These are phyloP conservation scores for Ilyonectria mors-panacis DNA, from an alignment of 2,329 filamentous ascomycete genomes.

Conservation along the genomic window DNA sequence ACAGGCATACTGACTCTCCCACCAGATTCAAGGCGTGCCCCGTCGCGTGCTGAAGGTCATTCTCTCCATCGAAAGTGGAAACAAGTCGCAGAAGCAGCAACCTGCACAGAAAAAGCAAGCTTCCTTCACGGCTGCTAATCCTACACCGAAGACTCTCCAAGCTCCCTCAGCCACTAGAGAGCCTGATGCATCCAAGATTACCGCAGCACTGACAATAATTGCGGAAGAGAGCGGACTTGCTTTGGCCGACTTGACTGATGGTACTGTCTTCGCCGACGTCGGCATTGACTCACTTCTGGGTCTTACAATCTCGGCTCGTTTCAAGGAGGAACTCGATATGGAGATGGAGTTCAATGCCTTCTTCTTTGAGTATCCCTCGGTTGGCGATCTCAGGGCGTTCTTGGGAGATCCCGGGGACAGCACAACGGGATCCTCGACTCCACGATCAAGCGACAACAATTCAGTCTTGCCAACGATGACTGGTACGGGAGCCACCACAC, in stretches of 20 bases:
- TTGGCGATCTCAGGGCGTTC: slow-evolving; percentile 66
- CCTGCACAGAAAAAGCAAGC: background rate
- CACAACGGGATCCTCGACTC: slow-evolving; percentile 26
- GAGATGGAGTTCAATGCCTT: slow-evolving; percentile 68
- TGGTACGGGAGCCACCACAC: slow-evolving; percentile 11
- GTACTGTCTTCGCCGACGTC: slow-evolving; percentile 69
- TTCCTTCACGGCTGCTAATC: background rate
- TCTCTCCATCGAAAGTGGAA: slow-evolving; percentile 35
- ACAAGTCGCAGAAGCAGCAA: slow-evolving; percentile 26
- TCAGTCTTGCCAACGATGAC: background rate
- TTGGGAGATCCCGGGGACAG: slow-evolving; percentile 28
- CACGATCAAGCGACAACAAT: slow-evolving; percentile 27
- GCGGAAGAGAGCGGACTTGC: slow-evolving; percentile 41
- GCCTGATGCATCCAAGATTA: slow-evolving; percentile 4
- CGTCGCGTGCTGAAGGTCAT: slow-evolving; percentile 41
- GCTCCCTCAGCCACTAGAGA: background rate
- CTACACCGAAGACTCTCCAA: background rate
- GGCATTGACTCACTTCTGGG: slow-evolving; percentile 75
- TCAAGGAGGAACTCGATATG: slow-evolving; percentile 71
- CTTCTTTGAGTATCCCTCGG: slow-evolving; percentile 65
- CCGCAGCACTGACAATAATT: slow-evolving; percentile 33
- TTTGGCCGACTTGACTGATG: slow-evolving; percentile 65
- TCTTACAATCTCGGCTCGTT: slow-evolving; percentile 69
- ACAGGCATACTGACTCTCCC: background rate
- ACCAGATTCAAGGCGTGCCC: slow-evolving; percentile 37